A percentile compares a stretch with the other conserved stretches of the same genome.
phyloP scores from a whole-genome alignment of 164 flowering plant genomes.

The Vitis riparia region DNA sequence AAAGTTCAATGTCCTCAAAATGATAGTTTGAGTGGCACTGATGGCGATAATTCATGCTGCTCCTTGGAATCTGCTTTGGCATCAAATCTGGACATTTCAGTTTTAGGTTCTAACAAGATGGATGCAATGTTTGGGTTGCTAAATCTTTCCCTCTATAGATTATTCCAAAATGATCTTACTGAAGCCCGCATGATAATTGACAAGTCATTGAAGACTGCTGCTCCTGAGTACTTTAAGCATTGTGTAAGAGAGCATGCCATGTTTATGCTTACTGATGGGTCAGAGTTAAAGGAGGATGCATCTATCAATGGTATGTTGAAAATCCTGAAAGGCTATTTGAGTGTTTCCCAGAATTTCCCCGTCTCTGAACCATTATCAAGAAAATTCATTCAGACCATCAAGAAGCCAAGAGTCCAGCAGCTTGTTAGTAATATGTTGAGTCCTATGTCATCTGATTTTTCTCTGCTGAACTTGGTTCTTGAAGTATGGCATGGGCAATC shows the following conservation, averaged over 20 bases:
- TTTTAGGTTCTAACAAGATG: constrained; percentile 15
- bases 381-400: constrained; percentile 44
- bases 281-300: constrained; percentile 25
- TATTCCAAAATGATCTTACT: constrained; percentile 44
- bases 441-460: constrained; percentile 53
- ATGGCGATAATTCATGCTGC: constrained; percentile 7
- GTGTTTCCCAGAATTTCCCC: constrained; percentile 28
- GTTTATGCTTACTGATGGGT: constrained; percentile 33
- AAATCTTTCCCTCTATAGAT: constrained; percentile 57
- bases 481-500: constrained; percentile 72
- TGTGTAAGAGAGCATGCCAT: constrained; percentile 62
- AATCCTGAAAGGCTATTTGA: constrained; percentile 38
- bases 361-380: constrained; percentile 54
- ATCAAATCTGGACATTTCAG: constrained; percentile 9
- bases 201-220: constrained; percentile 48
- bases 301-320: constrained; percentile 22
- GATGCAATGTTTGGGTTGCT: constrained; percentile 66
- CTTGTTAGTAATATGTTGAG: constrained; percentile 49
- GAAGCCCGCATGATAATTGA: constrained; percentile 60
- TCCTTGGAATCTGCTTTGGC: constrained; percentile 17
- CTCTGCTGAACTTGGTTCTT: constrained; percentile 58
- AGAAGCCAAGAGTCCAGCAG: constrained; percentile 57
- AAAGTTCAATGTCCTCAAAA: constrained; percentile 20
- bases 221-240: constrained; percentile 42
- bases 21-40: constrained; percentile 11